Base-by-base conservation (phyloP, 2,329 filamentous ascomycete species). In the Talaromyces sp. region DNA sequence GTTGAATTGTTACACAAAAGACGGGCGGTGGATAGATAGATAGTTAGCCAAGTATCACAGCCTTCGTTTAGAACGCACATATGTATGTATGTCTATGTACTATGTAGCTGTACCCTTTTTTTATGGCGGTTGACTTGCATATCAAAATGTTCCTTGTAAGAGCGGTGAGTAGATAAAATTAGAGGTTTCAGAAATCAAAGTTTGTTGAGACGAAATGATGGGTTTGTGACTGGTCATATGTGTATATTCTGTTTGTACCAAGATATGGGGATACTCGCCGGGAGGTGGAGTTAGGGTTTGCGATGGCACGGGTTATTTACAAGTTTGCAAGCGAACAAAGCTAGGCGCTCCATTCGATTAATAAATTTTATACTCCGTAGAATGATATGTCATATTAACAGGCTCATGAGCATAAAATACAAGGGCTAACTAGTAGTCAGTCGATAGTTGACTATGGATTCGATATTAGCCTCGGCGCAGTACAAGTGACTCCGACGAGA, bases 1-100 rank as follows among this genome's bases (percentile, higher is more conserved):
- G 25, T 15, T 60, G 58, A 34, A 34, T 49, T 47, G 60, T 62
- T 62, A 62, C 60, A 62, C 60, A 10, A 53, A 53, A 61, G 49
- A 53, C 49, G 49, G 49, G 25, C 49, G 49, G 49, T 53, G 10
- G 13, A 29, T 29, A 51, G 13, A 29, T 29, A 29, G 2, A 5
- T 17, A 19, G n/a, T 10, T 19, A 43, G 43, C 19, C 17, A n/a
- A n/a, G n/a, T 53, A 53, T 53, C 27, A 31, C 49, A 31, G 31
- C n/a, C 31, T 56, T 56, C 31, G 31, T 56, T 36, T 56, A 56
- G n/a, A 56, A 56, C 31, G n/a, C 19, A 56, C 53, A 36, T 56
- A 56, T 56, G 53, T 56, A 56, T 56, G 53, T 56, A 15, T 36
- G 53, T 38, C 53, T 38, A 56, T 22, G 53, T 56, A 54, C 31